Conservation (phyloP, 257 asterid genomes). For the Paulownia fortunei region DNA sequence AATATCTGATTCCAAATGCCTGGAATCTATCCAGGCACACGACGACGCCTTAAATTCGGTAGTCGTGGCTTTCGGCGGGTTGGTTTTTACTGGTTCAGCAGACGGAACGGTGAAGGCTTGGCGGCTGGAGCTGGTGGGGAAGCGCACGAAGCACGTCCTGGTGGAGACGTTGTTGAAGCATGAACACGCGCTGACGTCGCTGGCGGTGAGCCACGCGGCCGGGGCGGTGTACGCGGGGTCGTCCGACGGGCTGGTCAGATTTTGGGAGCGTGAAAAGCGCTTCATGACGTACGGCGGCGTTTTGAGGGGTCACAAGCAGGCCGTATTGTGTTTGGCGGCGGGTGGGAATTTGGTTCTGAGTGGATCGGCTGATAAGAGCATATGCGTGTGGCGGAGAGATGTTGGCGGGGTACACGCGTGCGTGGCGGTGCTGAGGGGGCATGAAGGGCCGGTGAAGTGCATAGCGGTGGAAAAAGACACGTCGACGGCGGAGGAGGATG, state of each 20-base stretch:
- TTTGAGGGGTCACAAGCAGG: conserved; percentile 85
- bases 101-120: conserved; percentile 94
- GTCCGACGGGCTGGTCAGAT: conserved; percentile 86
- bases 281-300: conserved; percentile 77
- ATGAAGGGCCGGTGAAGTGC: conserved; percentile 89
- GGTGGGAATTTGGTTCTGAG: conserved; percentile 75
- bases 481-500: not conserved
- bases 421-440: conserved; percentile 72
- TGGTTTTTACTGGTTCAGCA: conserved; percentile 86
- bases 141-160: conserved; percentile 53
- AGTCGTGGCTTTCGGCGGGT: conserved; percentile 58
- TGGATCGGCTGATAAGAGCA: conserved; percentile 85
- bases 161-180: conserved; percentile 69
- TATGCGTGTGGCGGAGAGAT: conserved; percentile 92
- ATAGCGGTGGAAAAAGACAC: conserved; percentile 62
- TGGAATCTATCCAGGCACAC: conserved; percentile 78
- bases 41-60: conserved; percentile 86
- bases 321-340: conserved; percentile 75
- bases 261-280: conserved; percentile 72
- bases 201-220: conserved; percentile 51
- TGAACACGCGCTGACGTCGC: conserved; percentile 78
- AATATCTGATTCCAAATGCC: conserved; percentile 74
- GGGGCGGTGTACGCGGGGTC: conserved; percentile 74
- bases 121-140: conserved; percentile 72
- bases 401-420: conserved; percentile 73